Evolutionary conservation across 495 filamentous ascomycete species (phyloP), one percentile per base, ranked within the genome.

Genomic region (Trichoderma gamsii): DNA sequence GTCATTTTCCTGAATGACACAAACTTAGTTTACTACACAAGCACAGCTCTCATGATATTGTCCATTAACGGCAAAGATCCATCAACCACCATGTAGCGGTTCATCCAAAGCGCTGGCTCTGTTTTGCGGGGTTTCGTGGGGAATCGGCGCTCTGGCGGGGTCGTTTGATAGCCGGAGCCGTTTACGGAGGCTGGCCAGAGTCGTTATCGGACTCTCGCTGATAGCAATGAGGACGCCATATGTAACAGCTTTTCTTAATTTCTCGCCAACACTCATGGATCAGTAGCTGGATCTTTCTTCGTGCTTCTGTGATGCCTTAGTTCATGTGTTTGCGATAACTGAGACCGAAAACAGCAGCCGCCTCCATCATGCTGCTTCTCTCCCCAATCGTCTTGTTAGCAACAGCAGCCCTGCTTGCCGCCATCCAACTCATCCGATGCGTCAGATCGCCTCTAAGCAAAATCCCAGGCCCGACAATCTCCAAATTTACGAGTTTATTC

Each of bases 381-480:
- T 72, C 70, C 41, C 71, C 69, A 27, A 16, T 74, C 41, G 51
- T 78, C 63, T 11, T 79, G 52, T 21, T 23, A 41, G 38, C 69
- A 65, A 18, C 65, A 25, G 63, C 70, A 7, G n/a, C 70, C 41
- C 35, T 77, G 9, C 23, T 76, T 0, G 12, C 73, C 16, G 41
- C 38, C 67, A 46, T 72, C 69, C 59, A 70, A 64, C 27, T 78
- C 61, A 41, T 70, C 23, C 67, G 51, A 49, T 70, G 69, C 49
- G 43, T 80, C 38, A 41, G 67, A 7, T 83, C 80, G 32, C 80
- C 81, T 0, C 74, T 84, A 64, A 75, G 76, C 69, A 71, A 72
- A 18, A 66, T 88, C 63, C 85, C 86, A 0, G 87, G 87, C 0
- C 85, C 86, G 1, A 79, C 73, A 75, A 73, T 80, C 61, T 83